phyloP scores from a whole-genome alignment of 495 filamentous ascomycete genomes.

The Podospora tetraspora region DNA sequence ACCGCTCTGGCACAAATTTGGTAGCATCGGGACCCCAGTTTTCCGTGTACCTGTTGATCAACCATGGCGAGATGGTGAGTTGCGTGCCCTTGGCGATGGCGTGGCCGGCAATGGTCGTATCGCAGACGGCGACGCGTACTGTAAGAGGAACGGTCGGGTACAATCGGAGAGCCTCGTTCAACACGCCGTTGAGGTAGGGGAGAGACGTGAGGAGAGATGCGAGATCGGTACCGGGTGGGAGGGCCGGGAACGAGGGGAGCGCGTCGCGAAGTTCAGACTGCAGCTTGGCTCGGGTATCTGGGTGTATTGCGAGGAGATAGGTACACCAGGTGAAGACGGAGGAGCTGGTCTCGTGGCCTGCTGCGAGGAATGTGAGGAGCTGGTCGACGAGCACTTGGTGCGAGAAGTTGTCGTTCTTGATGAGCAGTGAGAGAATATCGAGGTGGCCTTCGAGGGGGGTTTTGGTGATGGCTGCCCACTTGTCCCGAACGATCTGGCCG shows the following conservation, averaged over 20 bases:
- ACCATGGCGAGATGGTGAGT: slow-evolving; percentile 15
- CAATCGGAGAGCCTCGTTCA: slow-evolving; percentile 39
- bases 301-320: slow-evolving; percentile 42
- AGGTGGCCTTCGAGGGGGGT: slow-evolving; percentile 44
- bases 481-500: slow-evolving; percentile 57
- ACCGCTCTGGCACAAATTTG: slow-evolving; percentile 18
- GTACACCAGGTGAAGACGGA: slow-evolving; percentile 48
- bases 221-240: slow-evolving; percentile 38
- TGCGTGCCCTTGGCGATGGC: slow-evolving; percentile 18
- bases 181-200: slow-evolving; percentile 47
- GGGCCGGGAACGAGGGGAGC: slow-evolving; percentile 50
- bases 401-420: slow-evolving; percentile 66
- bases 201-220: slow-evolving; percentile 43
- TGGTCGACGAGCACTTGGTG: slow-evolving; percentile 78
- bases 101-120: slow-evolving; percentile 12
- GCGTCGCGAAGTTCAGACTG: slow-evolving; percentile 47
- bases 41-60: slow-evolving; percentile 13
- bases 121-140: slow-evolving; percentile 49
- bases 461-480: slow-evolving; percentile 53
- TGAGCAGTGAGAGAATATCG: slow-evolving; percentile 76
- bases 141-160: slow-evolving; percentile 50
- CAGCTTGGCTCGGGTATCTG: slow-evolving; percentile 40
- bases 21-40: slow-evolving; percentile 18
- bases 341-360: slow-evolving; percentile 62
- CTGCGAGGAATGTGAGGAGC: slow-evolving; percentile 85